Base-by-base conservation (phyloP, 768 basidiomycete genomes). In the Podaxis sp. region DNA sequence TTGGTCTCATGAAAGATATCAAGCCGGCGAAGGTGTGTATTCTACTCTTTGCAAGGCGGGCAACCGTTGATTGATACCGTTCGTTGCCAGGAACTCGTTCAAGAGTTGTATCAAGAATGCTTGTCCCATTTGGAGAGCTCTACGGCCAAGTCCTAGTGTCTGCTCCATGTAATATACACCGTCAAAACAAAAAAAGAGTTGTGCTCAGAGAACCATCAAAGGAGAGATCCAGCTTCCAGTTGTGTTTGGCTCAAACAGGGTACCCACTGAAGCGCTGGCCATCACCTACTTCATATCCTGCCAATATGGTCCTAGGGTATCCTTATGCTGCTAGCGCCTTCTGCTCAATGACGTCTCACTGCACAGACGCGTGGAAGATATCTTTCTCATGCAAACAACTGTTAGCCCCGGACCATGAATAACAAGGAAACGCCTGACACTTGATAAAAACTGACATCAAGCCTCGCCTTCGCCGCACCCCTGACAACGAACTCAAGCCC, bases 41-140 rank as follows among this genome's bases (percentile, higher is more conserved):
- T 7, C 17, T 19, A 13, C 15, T 42, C n/a, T 19, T 19, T 19
- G n/a, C 17, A 33, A 3, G 33, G 33, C 9, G 33, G 33, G 33
- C 8, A 33, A 9, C 9, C 33, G 7, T 33, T 2, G 33, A 9
- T 9, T 33, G 33, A 33, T 33, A 9, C 8, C 49, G 59, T 56
- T 49, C 46, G 9, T 24, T 6, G 24, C 17, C 66, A 88, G 87
- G 82, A 83, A 59, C 76, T 87, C 53, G 80, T 87, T 44, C 69
- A 73, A 64, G 84, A 87, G 67, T 73, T 88, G 24, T 78, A 83
- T 62, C 63, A 74, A 44, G 85, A 83, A 65, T 82, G 81, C 59
- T 60, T 80, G 40, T 65, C 69, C 30, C 72, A 68, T 66, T 69
- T 84, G 26, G 68, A 54, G n/a, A 39, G 42, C n/a, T 44, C 15